A percentile compares a stretch with the other conserved stretches of the same genome.
phyloP scores from a whole-genome alignment of 2,329 filamentous ascomycete genomes.

The Akanthomyces uredinophilus region DNA sequence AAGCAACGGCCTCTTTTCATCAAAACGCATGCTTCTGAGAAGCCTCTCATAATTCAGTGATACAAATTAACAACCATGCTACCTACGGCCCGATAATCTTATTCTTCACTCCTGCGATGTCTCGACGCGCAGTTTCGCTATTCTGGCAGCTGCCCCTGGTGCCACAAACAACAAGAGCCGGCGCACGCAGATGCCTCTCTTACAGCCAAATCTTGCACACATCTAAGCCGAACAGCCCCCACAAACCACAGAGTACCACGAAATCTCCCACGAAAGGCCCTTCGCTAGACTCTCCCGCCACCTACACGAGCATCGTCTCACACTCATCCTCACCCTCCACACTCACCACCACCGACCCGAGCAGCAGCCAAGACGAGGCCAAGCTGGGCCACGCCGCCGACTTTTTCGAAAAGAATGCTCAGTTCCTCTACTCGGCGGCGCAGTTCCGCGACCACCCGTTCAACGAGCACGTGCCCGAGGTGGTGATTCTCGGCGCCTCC shows the following conservation, averaged over 20 bases:
- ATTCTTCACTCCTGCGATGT: not conserved
- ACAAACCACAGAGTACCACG: not conserved
- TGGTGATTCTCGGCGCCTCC: constrained; percentile 79
- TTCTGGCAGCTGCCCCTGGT: not conserved
- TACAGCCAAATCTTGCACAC: not conserved
- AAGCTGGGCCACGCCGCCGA: constrained; percentile 23
- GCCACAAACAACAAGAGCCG: not conserved
- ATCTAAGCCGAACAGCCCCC: not conserved
- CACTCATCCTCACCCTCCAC: constrained; percentile 9
- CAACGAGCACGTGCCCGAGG: constrained; percentile 51
- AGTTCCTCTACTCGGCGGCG: constrained; percentile 47
- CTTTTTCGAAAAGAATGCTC: constrained; percentile 29
- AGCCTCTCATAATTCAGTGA: not conserved
- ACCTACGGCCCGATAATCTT: not conserved
- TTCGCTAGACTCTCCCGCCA: not conserved
- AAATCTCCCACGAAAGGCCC: not conserved
- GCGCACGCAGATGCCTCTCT: not conserved
- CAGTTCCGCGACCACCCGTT: constrained; percentile 43
- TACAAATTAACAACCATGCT: not conserved
- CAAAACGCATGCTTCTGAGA: too few species aligned
- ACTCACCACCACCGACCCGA: constrained; percentile 4
- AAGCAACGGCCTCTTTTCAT: not conserved
- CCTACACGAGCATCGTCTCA: constrained; percentile 9
- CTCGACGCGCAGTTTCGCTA: not conserved
- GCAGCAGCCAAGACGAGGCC: constrained; percentile 17